These are phyloP conservation scores for Moesziomyces antarcticus DNA, from an alignment of 1,284 basidiomycete genomes.

Conservation along the genomic window DNA sequence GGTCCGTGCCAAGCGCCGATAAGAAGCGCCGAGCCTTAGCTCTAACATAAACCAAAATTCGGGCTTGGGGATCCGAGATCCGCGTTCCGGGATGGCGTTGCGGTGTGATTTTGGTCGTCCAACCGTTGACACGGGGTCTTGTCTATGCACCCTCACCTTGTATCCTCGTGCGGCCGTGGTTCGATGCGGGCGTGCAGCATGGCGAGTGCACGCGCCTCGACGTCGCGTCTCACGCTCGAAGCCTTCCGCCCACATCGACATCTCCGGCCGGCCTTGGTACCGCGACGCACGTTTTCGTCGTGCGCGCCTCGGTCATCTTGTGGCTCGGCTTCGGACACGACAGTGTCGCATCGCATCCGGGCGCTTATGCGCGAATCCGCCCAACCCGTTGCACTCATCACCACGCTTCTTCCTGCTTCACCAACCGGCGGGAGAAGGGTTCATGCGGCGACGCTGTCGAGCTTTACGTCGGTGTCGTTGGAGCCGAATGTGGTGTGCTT, in stretches of 20 bases:
- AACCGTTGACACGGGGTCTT: too few species aligned
- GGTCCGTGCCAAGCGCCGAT: neutral
- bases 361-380: conserved; percentile 36
- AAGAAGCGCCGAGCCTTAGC: neutral
- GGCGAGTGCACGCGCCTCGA: conserved; percentile 15
- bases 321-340: neutral
- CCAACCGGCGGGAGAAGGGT: neutral
- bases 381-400: conserved; percentile 40
- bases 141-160: neutral
- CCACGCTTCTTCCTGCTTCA: conserved; percentile 24
- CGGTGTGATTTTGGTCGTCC: too few species aligned
- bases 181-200: neutral
- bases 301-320: neutral
- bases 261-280: neutral
- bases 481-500: conserved; percentile 37
- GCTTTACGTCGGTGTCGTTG: conserved; percentile 34
- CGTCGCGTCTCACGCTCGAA: conserved; percentile 32
- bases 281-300: neutral
- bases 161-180: neutral
- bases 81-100: conserved; percentile 2
- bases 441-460: conserved; percentile 43
- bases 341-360: conserved; percentile 19
- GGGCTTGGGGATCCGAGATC: neutral
- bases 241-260: neutral
- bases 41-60: neutral